Evolutionary conservation across 768 basidiomycete species (phyloP).

Genomic region (Auriculariales sp.): DNA sequence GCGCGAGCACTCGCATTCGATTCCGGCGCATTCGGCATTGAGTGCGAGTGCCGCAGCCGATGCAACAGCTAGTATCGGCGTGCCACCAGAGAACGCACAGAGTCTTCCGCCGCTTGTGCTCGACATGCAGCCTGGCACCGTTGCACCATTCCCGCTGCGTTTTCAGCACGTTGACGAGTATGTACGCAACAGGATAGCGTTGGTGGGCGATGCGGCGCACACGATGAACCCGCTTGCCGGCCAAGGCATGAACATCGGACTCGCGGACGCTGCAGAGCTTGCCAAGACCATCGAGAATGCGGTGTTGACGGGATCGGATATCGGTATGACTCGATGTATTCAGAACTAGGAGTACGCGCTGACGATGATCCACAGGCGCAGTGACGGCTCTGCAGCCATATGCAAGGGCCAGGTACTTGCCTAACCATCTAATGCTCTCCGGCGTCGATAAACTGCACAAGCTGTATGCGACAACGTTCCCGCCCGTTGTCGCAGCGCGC

Average conservation of each 20-base stretch:
- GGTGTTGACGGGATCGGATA: slow-evolving; percentile 54
- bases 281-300: slow-evolving; percentile 46
- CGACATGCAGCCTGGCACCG: slow-evolving; percentile 51
- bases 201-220: slow-evolving; percentile 94
- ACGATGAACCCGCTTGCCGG: slow-evolving; percentile 91
- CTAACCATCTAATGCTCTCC: slow-evolving; percentile 75
- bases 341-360: not conserved
- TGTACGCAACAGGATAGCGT: slow-evolving; percentile 60
- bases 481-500: slow-evolving; percentile 72
- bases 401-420: slow-evolving; percentile 64
- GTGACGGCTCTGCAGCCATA: slow-evolving; percentile 65
- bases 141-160: slow-evolving; percentile 82
- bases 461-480: slow-evolving; percentile 54
- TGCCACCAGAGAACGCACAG: slow-evolving; percentile 48
- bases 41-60: slow-evolving; percentile 28
- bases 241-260: slow-evolving; percentile 89
- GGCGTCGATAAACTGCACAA: slow-evolving; percentile 84
- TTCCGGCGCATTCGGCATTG: slow-evolving; percentile 48
- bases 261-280: slow-evolving; percentile 70
- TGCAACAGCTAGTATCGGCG: slow-evolving; percentile 20
- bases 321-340: slow-evolving; percentile 37
- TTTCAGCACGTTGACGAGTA: slow-evolving; percentile 81
- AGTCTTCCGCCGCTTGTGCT: slow-evolving; percentile 61
- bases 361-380: slow-evolving; percentile 33
- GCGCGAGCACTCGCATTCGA: slow-evolving; percentile 57